phyloP scores from a whole-genome alignment of 371 early-diverging fungal genomes.

The Apophysomyces sp. region DNA sequence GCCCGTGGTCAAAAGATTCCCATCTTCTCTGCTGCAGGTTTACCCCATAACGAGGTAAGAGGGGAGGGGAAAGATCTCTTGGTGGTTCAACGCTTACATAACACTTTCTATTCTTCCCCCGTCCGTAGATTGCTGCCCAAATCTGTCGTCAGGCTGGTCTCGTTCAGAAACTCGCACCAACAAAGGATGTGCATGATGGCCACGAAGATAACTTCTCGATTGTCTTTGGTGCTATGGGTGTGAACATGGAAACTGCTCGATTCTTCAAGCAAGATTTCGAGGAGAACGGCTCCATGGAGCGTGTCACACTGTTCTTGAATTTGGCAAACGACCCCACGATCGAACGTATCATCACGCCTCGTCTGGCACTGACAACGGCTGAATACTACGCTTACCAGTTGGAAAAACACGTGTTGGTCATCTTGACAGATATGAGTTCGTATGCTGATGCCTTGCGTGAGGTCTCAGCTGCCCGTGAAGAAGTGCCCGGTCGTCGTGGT shows the following conservation, averaged over 20 bases:
- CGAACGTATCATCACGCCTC: slow-evolving; percentile 99
- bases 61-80: neutral
- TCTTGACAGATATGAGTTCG: slow-evolving; percentile 99
- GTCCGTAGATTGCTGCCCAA: slow-evolving; percentile 95
- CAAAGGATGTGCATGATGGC: slow-evolving; percentile 96
- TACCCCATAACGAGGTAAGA: slow-evolving; percentile 98
- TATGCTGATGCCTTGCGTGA: slow-evolving; percentile 99
- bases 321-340: slow-evolving; percentile 99
- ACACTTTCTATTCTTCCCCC: neutral
- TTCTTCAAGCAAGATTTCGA: slow-evolving; percentile 99
- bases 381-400: slow-evolving; percentile 99
- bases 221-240: slow-evolving; percentile 99
- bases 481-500: slow-evolving; percentile 99
- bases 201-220: slow-evolving; percentile 99
- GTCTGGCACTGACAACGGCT: slow-evolving; percentile 99
- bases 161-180: slow-evolving; percentile 81
- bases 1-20: slow-evolving; percentile 99
- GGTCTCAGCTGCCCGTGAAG: slow-evolving; percentile 99
- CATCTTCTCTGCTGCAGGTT: slow-evolving; percentile 99
- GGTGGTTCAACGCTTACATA: no score
- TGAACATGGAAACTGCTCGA: slow-evolving; percentile 99
- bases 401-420: slow-evolving; percentile 99
- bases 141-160: slow-evolving; percentile 99
- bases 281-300: slow-evolving; percentile 99
- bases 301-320: slow-evolving; percentile 99